These are phyloP conservation scores for Aquilaria malaccensis DNA, from an alignment of 345 rosid genomes.

Conservation along the genomic window DNA sequence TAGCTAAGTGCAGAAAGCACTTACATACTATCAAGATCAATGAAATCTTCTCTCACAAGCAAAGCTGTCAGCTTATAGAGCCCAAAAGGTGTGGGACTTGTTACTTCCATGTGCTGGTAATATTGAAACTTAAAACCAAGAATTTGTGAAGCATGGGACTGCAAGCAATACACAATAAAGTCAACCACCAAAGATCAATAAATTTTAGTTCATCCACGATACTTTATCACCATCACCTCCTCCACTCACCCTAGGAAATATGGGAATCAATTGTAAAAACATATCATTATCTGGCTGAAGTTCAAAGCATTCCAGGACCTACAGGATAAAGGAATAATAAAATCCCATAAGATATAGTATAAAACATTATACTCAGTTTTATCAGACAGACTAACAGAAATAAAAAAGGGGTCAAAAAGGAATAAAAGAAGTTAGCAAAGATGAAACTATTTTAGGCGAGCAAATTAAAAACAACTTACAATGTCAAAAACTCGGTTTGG, in stretches of 20 bases:
- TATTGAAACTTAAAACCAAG: conserved; percentile 98
- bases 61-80: conserved; percentile 89
- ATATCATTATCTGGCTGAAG: conserved; percentile 67
- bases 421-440: neutral
- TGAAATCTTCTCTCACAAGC: conserved; percentile 85
- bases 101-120: conserved; percentile 87
- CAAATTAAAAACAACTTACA: conserved; percentile 45
- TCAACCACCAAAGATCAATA: conserved; percentile 11
- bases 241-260: conserved; percentile 77
- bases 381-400: conserved; percentile 9
- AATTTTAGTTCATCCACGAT: no score
- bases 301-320: conserved; percentile 97
- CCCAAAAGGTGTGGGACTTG: conserved; percentile 72
- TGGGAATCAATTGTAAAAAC: conserved; percentile 83
- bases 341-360: conserved; percentile 10
- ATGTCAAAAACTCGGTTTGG: conserved; percentile 99
- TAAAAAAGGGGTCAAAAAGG: conserved; percentile 3
- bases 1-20: conserved; percentile 15
- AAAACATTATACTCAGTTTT: conserved; percentile 13
- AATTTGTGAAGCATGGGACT: conserved; percentile 99
- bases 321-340: conserved; percentile 19
- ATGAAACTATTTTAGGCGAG: neutral
- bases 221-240: no score
- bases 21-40: conserved; percentile 94
- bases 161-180: conserved; percentile 27